Percentiles rank a stretch among this genome's conserved stretches.
Conservation (phyloP, 768 basidiomycete species). For the Rhizopogon vulgaris region DNA sequence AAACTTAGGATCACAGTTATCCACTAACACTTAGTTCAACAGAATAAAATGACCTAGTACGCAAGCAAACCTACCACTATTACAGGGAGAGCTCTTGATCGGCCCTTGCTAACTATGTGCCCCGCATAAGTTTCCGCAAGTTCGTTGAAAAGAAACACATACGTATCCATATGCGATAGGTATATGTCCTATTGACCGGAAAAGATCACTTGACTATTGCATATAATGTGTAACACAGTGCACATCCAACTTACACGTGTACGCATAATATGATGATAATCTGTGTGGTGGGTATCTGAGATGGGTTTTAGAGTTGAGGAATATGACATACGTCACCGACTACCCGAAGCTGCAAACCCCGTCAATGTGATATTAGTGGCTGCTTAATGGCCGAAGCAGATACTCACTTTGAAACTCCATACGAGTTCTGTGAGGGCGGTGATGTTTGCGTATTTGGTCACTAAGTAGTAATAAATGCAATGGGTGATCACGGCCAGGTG, state of each 20-base stretch:
- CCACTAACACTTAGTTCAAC: background rate
- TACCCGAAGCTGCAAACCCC: background rate
- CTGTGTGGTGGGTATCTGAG: too few species aligned
- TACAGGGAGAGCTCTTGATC: background rate
- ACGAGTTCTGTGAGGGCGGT: slow-evolving; percentile 19
- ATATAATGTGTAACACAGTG: too few species aligned
- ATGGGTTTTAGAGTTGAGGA: background rate
- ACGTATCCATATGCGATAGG: background rate
- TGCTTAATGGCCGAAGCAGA: too few species aligned
- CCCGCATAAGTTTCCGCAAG: background rate
- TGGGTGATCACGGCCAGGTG: slow-evolving; percentile 30
- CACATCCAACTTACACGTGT: background rate
- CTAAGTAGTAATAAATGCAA: slow-evolving; percentile 29
- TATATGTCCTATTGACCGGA: background rate
- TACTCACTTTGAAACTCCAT: slow-evolving; percentile 16
- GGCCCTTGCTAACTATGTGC: background rate
- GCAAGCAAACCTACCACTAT: background rate
- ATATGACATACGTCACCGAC: background rate
- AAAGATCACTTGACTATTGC: background rate
- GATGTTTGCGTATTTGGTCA: slow-evolving; percentile 28
- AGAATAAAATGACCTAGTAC: background rate
- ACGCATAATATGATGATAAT: too few species aligned
- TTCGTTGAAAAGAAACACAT: background rate
- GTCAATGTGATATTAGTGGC: background rate
- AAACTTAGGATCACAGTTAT: background rate